A percentile compares a stretch with the other conserved stretches of the same genome.
These are phyloP conservation scores for Ceratobasidium sp. DNA, from an alignment of 1,284 basidiomycete species.

Conservation along the genomic window DNA sequence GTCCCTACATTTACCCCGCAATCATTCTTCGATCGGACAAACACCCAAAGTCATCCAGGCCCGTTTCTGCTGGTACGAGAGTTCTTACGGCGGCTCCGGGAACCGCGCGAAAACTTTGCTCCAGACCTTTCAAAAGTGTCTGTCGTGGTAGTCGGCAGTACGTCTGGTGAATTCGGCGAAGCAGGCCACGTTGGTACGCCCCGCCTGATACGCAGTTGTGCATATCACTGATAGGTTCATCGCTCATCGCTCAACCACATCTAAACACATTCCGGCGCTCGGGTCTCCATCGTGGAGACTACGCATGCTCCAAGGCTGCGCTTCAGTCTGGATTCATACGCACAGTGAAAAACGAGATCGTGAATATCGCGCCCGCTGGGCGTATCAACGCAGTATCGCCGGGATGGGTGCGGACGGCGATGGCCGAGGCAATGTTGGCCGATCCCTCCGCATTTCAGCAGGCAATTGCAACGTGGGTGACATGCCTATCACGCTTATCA, in stretches of 20 bases:
- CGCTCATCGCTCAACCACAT: conserved; percentile 37
- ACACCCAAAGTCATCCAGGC: conserved; percentile 16
- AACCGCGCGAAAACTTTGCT: conserved; percentile 54
- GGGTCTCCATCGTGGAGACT: conserved; percentile 5
- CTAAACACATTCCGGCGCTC: conserved; percentile 47
- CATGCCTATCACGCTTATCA: neutral
- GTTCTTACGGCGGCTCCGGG: conserved; percentile 64
- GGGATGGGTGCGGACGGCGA: conserved; percentile 74
- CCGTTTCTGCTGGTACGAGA: conserved; percentile 72
- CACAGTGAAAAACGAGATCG: conserved; percentile 81
- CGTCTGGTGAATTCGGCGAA: conserved; percentile 78
- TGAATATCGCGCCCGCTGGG: conserved; percentile 73
- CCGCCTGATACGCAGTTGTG: conserved; percentile 49
- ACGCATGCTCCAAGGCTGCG: conserved; percentile 55
- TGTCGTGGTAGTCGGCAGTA: conserved; percentile 75
- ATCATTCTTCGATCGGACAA: neutral
- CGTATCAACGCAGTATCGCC: conserved; percentile 79
- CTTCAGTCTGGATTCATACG: conserved; percentile 79
- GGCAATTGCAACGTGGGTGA: conserved; percentile 70
- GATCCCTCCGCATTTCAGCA: conserved; percentile 62
- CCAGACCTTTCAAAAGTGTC: conserved; percentile 63
- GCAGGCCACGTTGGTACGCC: conserved; percentile 73
- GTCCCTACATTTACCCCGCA: neutral
- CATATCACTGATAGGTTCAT: neutral
- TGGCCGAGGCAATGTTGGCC: conserved; percentile 64